Conservation (phyloP, 331 rosid genomes). For the Pyrus hybrid region DNA sequence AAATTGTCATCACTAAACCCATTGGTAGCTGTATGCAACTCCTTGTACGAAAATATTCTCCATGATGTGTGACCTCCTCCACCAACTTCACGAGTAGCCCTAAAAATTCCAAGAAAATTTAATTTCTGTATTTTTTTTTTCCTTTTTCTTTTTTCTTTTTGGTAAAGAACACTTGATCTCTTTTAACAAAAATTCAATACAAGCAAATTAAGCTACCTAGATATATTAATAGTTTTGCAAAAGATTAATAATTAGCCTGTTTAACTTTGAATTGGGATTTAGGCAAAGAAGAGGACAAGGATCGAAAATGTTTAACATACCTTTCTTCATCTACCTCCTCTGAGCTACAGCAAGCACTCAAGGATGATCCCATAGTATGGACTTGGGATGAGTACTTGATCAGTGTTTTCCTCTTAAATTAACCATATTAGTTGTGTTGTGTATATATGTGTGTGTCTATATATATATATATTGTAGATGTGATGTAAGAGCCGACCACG, state of each 20-base stretch:
- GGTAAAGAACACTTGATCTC: background rate
- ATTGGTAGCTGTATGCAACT: conserved; percentile 69
- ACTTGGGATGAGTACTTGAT: background rate
- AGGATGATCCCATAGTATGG: conserved; percentile 51
- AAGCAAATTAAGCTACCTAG: background rate
- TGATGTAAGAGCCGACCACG: conserved; percentile 44
- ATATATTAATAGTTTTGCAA: background rate
- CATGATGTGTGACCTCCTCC: conserved; percentile 44
- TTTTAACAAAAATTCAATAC: background rate
- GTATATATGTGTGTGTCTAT: background rate
- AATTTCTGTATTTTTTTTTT: background rate
- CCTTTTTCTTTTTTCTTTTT: no score
- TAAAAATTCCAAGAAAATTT: background rate
- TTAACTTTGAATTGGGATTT: background rate
- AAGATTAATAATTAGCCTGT: background rate
- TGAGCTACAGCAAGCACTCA: conserved; percentile 46
- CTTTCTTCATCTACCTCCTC: conserved; percentile 61
- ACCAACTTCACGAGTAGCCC: conserved; percentile 18
- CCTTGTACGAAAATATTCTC: conserved; percentile 85
- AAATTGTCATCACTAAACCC: conserved; percentile 72
- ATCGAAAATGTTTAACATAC: conserved; percentile 22
- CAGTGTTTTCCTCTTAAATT: conserved; percentile 19
- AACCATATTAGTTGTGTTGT: background rate
- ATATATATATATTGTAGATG: background rate
- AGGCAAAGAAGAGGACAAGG: background rate